Evolutionary conservation across 2,329 filamentous ascomycete species (phyloP).

Genomic region (Fusarium tupiense): DNA sequence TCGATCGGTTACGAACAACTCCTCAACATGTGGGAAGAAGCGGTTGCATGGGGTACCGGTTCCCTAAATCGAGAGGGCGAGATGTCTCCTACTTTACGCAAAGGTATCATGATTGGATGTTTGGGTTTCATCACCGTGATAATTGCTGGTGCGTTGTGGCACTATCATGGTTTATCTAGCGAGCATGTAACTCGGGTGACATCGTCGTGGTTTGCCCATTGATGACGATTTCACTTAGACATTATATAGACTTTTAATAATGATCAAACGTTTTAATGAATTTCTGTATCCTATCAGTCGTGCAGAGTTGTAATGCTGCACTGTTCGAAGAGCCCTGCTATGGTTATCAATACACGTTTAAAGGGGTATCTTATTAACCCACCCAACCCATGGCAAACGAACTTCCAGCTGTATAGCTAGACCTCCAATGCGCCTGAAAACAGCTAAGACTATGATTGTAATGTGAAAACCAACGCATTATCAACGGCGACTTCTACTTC

Average conservation of each 20-base stretch:
- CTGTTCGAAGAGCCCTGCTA: not conserved
- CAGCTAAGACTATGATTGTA: not conserved
- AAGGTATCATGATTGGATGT: constrained; percentile 35
- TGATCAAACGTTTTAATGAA: constrained; percentile 22
- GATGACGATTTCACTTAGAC: constrained; percentile 23
- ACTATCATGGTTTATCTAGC: constrained; percentile 32
- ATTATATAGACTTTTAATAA: constrained; percentile 34
- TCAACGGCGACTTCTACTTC: constrained; percentile 54
- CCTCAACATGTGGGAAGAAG: constrained; percentile 34
- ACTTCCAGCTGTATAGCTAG: not conserved
- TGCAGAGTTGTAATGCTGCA: not conserved
- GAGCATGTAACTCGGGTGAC: constrained; percentile 29
- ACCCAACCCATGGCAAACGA: not conserved
- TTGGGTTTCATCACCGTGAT: constrained; percentile 43
- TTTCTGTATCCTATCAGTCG: not conserved
- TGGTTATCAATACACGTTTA: not conserved
- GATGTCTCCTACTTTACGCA: constrained; percentile 34
- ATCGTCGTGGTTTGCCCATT: constrained; percentile 37
- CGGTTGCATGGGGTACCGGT: constrained; percentile 38
- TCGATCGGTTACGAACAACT: constrained; percentile 54
- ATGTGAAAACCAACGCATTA: constrained; percentile 41
- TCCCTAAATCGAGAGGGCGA: constrained; percentile 36
- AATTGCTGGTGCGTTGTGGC: constrained; percentile 42
- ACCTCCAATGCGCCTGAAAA: not conserved
- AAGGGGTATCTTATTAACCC: constrained; percentile 33